phyloP scores from a whole-genome alignment of 768 basidiomycete species.

The Lentinula sp. region DNA sequence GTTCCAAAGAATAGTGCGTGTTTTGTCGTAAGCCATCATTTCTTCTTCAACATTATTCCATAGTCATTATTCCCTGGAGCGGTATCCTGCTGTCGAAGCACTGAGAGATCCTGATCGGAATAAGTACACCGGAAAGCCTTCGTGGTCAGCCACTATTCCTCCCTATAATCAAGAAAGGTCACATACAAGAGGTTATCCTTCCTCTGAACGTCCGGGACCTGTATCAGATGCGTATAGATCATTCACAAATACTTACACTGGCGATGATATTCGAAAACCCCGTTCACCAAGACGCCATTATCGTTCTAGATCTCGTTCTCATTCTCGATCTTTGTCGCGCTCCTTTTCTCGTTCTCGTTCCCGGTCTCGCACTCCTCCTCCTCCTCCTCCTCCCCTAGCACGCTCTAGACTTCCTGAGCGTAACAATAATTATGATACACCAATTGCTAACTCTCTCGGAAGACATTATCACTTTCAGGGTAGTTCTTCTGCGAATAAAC shows the following conservation, averaged over 20 bases:
- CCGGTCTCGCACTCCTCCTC: conserved; percentile 11
- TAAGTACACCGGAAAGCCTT: not conserved
- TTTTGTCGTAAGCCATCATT: conserved; percentile 10
- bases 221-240: not conserved
- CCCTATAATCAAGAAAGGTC: not conserved
- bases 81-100: conserved; percentile 7
- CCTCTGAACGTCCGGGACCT: conserved; percentile 2
- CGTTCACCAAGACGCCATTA: conserved; percentile 18
- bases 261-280: conserved; percentile 1
- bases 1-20: conserved; percentile 6
- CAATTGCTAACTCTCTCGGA: not conserved
- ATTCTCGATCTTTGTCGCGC: conserved; percentile 2
- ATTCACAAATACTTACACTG: not conserved
- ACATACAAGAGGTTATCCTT: not conserved
- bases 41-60: conserved; percentile 9
- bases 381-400: not conserved
- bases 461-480: not conserved
- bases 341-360: not conserved
- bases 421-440: not conserved
- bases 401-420: not conserved
- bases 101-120: not conserved
- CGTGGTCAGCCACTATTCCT: conserved; percentile 9
- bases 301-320: conserved; percentile 18
- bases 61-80: not conserved
- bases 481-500: not conserved